phyloP scores from a whole-genome alignment of 495 filamentous ascomycete genomes.

The Tricharina praecox region DNA sequence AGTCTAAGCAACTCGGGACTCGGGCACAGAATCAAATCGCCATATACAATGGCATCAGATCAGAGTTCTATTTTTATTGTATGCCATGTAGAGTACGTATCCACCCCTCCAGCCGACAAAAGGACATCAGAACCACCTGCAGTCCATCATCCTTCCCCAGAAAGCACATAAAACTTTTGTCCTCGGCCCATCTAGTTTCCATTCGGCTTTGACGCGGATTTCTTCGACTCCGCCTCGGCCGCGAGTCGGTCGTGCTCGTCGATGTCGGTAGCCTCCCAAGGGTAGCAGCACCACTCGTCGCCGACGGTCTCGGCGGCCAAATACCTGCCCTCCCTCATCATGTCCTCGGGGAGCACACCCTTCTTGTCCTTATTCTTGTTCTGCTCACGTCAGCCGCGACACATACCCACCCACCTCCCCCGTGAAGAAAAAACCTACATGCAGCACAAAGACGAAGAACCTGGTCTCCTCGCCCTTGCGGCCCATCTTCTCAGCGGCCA shows the following conservation, averaged over 20 bases:
- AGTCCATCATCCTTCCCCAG: too few relatives aligned
- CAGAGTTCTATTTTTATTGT: too few relatives aligned
- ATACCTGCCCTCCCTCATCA: conserved; percentile 61
- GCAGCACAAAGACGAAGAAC: conserved; percentile 87
- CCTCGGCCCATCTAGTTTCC: conserved; percentile 6
- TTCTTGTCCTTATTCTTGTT: conserved; percentile 97
- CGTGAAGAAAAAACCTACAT: conserved; percentile 51
- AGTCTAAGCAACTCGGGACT: too few relatives aligned
- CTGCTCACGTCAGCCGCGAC: conserved; percentile 30
- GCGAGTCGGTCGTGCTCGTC: conserved; percentile 76
- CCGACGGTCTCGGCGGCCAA: conserved; percentile 69
- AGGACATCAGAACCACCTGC: too few relatives aligned
- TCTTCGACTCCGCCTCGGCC: conserved; percentile 10
- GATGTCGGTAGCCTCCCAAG: conserved; percentile 96
- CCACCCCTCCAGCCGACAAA: too few relatives aligned
- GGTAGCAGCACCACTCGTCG: conserved; percentile 97
- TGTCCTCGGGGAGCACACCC: conserved; percentile 62
- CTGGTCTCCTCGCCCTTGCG: conserved; percentile 53
- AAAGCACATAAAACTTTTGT: too few relatives aligned
- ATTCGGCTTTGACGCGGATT: neutral
- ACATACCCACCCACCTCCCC: neutral
- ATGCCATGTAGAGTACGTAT: too few relatives aligned
- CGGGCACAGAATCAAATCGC: too few relatives aligned
- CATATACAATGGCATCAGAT: too few relatives aligned
- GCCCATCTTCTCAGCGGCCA: conserved; percentile 54